Base-by-base conservation (phyloP, 371 early-diverging fungal genomes). In the Circinella umbellata region DNA sequence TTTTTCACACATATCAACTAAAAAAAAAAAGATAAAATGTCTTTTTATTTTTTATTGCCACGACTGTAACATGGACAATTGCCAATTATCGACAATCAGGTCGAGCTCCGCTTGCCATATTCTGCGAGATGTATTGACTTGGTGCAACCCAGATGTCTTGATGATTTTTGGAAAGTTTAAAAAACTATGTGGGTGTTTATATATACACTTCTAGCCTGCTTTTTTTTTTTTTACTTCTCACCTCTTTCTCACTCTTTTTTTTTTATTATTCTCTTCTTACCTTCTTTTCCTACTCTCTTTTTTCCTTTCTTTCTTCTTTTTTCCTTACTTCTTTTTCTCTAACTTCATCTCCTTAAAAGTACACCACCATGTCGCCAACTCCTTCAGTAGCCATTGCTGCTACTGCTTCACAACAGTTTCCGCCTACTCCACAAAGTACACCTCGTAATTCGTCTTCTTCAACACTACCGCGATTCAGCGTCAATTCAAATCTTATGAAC, bases 401-500 rank as follows among this genome's bases (percentile, higher is more conserved):
- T 57, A 57, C 57, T 57, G 57, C 60, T 13, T 37, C 57, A 39
- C n/a, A 38, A 35, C 47, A 48, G 18, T 47, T 69, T 13, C 69
- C 69, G 20, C 69, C 69, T 10, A 69, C 64, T 1, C 69, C 69
- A 14, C 63, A 64, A 38, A 61, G 69, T 57, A 69, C 69, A 14
- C 69, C 69, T 14, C 69, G 69, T 37, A 69, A 69, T 55, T 69
- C 69, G 4, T 69, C 69, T 17, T 69, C 69, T 17, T 47, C 63
- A 20, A 18, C 69, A 0, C 71, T 59, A 17, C 67, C 82, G 17
- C 63, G 85, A 61, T 82, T 85, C 62, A 82, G 81, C 65, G 80
- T 78, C 39, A 82, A 85, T 54, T 82, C 81, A 8, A 82, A 82
- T 47, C 73, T 85, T 10, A 85, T 85, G 85, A 85, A 85, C 49